phyloP scores from a whole-genome alignment of 2,329 filamentous ascomycete genomes.

The Daldinia eschscholtzii region DNA sequence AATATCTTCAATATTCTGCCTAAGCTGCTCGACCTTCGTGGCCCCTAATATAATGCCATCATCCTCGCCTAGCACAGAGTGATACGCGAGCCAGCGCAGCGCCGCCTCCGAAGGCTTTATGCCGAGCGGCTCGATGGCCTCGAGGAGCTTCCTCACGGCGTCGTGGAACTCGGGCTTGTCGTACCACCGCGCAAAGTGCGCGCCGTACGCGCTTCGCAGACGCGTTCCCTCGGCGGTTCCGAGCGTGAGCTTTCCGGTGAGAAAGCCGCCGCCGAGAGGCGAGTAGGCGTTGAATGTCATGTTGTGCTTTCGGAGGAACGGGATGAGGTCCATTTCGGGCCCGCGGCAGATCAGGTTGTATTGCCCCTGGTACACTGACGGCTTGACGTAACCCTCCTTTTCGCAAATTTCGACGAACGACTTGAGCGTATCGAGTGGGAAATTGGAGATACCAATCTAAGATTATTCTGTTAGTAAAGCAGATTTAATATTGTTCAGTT shows the following conservation, averaged over 20 bases:
- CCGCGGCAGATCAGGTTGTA: constrained; percentile 39
- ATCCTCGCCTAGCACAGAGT: constrained; percentile 23
- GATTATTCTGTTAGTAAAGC: neutral
- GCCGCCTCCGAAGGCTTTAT: constrained; percentile 36
- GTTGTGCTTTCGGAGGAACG: constrained; percentile 33
- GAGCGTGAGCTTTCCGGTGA: constrained; percentile 34
- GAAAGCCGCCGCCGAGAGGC: constrained; percentile 37
- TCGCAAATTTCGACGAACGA: constrained; percentile 37
- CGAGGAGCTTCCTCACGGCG: constrained; percentile 22
- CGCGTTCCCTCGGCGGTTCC: constrained; percentile 34
- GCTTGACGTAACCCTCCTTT: constrained; percentile 37
- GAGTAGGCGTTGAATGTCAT: constrained; percentile 39
- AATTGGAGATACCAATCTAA: constrained; percentile 31
- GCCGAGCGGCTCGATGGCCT: constrained; percentile 25
- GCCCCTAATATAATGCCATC: constrained; percentile 33
- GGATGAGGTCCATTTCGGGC: constrained; percentile 32
- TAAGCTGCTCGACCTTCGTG: constrained; percentile 7
- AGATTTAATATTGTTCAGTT: neutral
- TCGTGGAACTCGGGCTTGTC: constrained; percentile 38
- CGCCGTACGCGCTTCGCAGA: constrained; percentile 27
- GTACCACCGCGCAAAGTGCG: constrained; percentile 31
- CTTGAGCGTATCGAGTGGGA: constrained; percentile 31
- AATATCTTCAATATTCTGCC: constrained; percentile 1
- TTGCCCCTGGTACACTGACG: constrained; percentile 38
- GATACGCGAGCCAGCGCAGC: constrained; percentile 33